Base-by-base conservation (phyloP, 2,329 filamentous ascomycete species). In the Diplodia seriata region DNA sequence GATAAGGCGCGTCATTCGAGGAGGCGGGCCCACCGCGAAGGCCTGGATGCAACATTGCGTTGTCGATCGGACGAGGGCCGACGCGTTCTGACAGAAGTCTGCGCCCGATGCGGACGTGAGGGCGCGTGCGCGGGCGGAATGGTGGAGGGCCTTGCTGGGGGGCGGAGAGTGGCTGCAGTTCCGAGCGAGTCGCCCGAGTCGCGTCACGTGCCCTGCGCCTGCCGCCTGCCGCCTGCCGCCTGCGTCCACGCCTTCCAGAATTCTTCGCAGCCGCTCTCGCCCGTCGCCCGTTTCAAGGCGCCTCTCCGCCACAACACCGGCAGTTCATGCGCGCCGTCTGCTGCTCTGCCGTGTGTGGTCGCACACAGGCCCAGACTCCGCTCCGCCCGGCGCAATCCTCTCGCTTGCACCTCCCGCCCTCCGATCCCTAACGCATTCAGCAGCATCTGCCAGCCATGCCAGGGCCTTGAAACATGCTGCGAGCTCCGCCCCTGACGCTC, bases 391-490 rank as follows among this genome's bases (percentile, higher is more conserved):
- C n/a, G 14, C 7, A 26, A 36, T 14, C 29, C 29, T 40, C 57
- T 62, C 57, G 57, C 57, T 50, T 62, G 7, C 59, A 51, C 8
- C 59, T 38, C 43, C 59, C 59, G 47, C 59, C 40, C 40, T 50
- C 29, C 15, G 59, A 63, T 63, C 59, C 51, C 47, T 63, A 38
- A 53, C 59, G 29, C 59, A 53, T 53, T 53, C 29, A 38, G 59
- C 59, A 18, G 29, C 33, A 23, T 31, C 40, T 49, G 59, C 59
- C 59, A 38, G 59, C 59, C 59, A 29, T 63, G 5, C n/a, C 59
- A 51, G 59, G 59, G 59, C 59, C 59, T 63, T 63, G 59, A 63
- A 63, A 63, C 59, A 63, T 4, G 8, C 14, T 50, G 23, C 59
- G 8, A 29, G 43, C 43, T n/a, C 15, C 43, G 47, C 59, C 59